phyloP scores from a whole-genome alignment of 2,329 filamentous ascomycete genomes.

The Falciphora oryzae region DNA sequence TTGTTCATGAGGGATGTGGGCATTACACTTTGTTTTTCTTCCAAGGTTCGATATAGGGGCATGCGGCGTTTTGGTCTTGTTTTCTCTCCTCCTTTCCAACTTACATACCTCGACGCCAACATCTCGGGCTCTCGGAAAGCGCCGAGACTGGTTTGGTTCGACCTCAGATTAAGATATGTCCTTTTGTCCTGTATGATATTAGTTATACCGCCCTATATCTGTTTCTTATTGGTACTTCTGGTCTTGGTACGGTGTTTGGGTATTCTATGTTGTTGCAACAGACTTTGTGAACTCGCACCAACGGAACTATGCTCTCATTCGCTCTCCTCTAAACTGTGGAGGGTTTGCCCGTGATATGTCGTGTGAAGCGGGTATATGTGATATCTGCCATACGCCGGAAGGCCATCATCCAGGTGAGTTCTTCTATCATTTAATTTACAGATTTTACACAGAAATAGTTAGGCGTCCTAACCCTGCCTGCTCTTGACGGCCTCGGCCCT shows the following conservation, averaged over 20 bases:
- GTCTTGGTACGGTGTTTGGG: neutral
- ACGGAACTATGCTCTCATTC: no score
- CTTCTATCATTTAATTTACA: no score
- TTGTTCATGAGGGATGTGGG: neutral
- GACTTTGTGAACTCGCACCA: no score
- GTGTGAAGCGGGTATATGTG: no score
- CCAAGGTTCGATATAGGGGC: neutral
- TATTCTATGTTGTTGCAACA: no score
- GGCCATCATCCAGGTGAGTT: no score
- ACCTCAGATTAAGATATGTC: neutral
- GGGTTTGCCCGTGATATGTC: no score
- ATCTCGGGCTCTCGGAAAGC: neutral
- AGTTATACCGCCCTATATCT: neutral
- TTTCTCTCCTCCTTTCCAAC: neutral
- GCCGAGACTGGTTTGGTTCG: neutral
- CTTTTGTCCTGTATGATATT: conserved; percentile 1
- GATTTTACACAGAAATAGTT: neutral
- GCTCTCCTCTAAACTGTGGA: no score
- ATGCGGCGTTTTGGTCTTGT: neutral
- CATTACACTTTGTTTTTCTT: neutral
- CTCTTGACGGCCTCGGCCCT: conserved; percentile 25
- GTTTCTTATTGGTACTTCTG: neutral
- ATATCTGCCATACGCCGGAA: no score
- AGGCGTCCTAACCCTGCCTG: conserved; percentile 1
- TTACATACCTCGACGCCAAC: neutral